Base-by-base conservation (phyloP, 495 filamentous ascomycete genomes). In the Amphirosellinia nigrospora region DNA sequence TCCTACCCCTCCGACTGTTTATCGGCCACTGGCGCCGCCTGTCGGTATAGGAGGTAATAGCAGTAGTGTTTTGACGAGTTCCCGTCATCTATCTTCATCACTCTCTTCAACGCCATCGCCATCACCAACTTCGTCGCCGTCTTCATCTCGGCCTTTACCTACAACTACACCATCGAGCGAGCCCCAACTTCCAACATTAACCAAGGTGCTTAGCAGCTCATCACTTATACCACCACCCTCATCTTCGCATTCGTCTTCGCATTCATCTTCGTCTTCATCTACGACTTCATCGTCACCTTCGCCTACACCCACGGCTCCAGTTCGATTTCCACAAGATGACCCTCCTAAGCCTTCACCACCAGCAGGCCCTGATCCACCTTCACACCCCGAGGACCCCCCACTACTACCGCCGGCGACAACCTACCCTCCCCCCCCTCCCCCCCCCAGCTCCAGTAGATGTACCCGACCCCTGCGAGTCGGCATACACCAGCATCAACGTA, bases 401-500 rank as follows among this genome's bases (percentile, higher is more conserved):
- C n/a, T n/a, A n/a, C n/a, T n/a, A n/a, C n/a, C n/a, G n/a, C n/a
- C n/a, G n/a, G n/a, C n/a, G n/a, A n/a, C n/a, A n/a, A n/a, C n/a
- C n/a, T n/a, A n/a, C n/a, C n/a, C n/a, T 16, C 23, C 59, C 39
- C 23, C 50, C 30, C 38, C 39, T 36, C 58, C 64, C 26, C n/a
- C 43, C 21, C 9, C 38, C 23, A 8, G 50, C 21, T 7, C 56
- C 36, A 10, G 45, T 23, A 23, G 45, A 21, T 0, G 48, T 58
- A 28, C 53, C 55, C 19, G 55, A 58, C 30, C 55, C 55, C 16
- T 77, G 74, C 71, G 63, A 61, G 28, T 36, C 50, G 0, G 16
- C 36, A 2, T 77, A 75, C 73, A 39, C 69, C 30, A 68, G 52
- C 7, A 70, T 72, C 58, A 69, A 77, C 71, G 55, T 77, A 6